These are phyloP conservation scores for Ogataea siamensis DNA, from an alignment of 805 yeast genomes.

Conservation along the genomic window DNA sequence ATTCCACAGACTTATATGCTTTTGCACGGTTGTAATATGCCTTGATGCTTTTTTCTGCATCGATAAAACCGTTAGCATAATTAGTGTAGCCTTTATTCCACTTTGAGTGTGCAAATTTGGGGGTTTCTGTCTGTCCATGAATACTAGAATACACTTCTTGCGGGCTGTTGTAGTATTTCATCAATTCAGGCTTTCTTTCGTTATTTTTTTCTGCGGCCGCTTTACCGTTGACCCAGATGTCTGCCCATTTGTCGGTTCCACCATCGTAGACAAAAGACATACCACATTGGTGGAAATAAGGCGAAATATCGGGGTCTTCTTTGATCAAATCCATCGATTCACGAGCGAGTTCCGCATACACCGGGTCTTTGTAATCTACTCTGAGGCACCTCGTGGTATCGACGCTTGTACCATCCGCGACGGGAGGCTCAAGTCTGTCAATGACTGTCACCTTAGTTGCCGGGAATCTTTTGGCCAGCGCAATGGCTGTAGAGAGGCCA, in stretches of 20 bases:
- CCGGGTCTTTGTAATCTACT: constrained; percentile 24
- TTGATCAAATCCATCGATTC: constrained; percentile 23
- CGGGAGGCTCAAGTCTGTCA: constrained; percentile 31
- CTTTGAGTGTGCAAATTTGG: too few species aligned
- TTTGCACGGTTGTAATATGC: constrained; percentile 27
- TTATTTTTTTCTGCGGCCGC: constrained; percentile 19
- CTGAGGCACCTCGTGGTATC: constrained; percentile 29
- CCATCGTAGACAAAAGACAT: constrained; percentile 30
- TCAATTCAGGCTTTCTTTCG: constrained; percentile 11
- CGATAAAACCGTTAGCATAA: constrained; percentile 26
- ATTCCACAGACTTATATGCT: constrained; percentile 14
- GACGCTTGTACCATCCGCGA: constrained; percentile 26
- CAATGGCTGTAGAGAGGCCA: constrained; percentile 45
- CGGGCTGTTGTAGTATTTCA: constrained; percentile 12
- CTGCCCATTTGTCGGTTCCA: constrained; percentile 25
- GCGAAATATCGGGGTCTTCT: constrained; percentile 22
- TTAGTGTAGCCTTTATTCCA: constrained; percentile 29
- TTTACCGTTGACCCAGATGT: constrained; percentile 20
- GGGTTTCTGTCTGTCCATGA: too few species aligned
- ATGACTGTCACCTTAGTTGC: constrained; percentile 19
- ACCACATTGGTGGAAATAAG: constrained; percentile 25
- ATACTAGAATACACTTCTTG: constrained; percentile 17
- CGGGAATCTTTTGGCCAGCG: constrained; percentile 24
- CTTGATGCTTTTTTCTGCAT: constrained; percentile 24
- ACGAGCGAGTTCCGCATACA: constrained; percentile 22